Conservation (phyloP, 768 basidiomycete genomes). For the Cubamyces sp. region DNA sequence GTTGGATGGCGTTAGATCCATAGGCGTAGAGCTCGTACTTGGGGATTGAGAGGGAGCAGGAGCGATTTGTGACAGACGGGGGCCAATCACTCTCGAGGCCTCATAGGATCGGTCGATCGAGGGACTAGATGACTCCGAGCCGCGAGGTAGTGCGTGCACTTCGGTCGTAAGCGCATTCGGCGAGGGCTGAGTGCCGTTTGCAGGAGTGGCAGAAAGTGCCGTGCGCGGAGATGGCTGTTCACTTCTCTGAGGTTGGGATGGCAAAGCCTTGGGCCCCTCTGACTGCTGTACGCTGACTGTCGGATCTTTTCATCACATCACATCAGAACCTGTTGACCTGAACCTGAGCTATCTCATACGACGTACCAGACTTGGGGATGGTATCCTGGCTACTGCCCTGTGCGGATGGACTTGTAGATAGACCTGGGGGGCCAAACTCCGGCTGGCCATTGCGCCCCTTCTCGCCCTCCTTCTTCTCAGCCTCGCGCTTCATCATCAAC, state of each 20-base stretch:
- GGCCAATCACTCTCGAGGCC: slow-evolving; percentile 18
- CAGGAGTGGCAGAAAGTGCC: not conserved
- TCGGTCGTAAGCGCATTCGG: not conserved
- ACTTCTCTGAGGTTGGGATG: not conserved
- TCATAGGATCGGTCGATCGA: slow-evolving; percentile 12
- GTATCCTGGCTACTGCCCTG: slow-evolving; percentile 3
- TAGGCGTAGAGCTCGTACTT: slow-evolving; percentile 10
- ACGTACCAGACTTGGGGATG: not conserved
- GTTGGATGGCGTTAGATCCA: slow-evolving; percentile 18
- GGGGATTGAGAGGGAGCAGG: slow-evolving; percentile 12
- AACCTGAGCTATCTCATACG: not conserved
- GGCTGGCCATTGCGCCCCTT: slow-evolving; percentile 14
- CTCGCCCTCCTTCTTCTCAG: slow-evolving; percentile 49
- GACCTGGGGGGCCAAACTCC: slow-evolving; percentile 15
- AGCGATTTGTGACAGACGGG: slow-evolving; percentile 11
- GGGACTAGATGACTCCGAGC: slow-evolving; percentile 14
- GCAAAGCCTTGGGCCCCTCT: not conserved
- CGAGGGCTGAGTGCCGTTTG: not conserved
- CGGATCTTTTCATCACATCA: not conserved
- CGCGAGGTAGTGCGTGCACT: not conserved
- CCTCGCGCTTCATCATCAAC: slow-evolving; percentile 80
- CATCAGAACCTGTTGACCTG: not conserved
- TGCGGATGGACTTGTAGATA: slow-evolving; percentile 13
- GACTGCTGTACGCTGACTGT: slow-evolving; percentile 4
- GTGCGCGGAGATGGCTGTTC: slow-evolving; percentile 6